These are phyloP conservation scores for Grosmannia clavigera DNA, from an alignment of 2,329 filamentous ascomycete genomes.

Conservation along the genomic window DNA sequence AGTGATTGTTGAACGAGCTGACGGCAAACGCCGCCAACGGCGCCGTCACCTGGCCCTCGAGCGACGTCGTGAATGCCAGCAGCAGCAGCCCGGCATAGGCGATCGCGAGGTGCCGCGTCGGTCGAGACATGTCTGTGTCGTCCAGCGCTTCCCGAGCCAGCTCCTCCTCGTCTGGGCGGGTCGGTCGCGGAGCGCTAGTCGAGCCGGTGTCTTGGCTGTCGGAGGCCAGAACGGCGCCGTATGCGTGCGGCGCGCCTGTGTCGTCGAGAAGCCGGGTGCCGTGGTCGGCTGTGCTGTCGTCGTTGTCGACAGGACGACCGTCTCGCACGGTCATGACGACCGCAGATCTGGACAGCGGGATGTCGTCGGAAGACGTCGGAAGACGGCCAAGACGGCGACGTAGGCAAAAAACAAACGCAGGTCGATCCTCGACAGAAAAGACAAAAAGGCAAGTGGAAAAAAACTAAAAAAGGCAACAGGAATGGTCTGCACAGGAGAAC, in stretches of 20 bases:
- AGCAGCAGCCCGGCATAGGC: constrained; percentile 30
- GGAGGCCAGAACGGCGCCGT: constrained; percentile 6
- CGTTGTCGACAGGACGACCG: background rate
- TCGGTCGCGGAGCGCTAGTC: constrained; percentile 1
- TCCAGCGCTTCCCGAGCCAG: background rate
- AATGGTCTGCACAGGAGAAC: too few species aligned
- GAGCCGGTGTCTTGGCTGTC: background rate
- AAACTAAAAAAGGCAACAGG: too few species aligned
- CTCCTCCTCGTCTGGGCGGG: background rate
- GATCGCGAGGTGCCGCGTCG: constrained; percentile 7
- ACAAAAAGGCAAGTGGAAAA: too few species aligned
- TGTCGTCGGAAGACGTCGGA: too few species aligned
- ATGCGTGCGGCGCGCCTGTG: background rate
- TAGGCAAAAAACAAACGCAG: too few species aligned
- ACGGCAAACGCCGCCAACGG: constrained; percentile 51
- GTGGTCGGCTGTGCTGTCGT: background rate
- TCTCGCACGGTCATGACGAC: background rate
- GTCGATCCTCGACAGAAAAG: too few species aligned
- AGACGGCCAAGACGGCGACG: too few species aligned
- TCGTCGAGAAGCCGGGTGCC: background rate
- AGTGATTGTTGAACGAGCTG: constrained; percentile 50
- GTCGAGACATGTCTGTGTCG: background rate
- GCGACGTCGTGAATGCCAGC: constrained; percentile 54
- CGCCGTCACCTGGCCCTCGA: constrained; percentile 51
- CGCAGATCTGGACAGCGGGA: background rate